Conservation (phyloP, 192 early-diverging fungal genomes). For the Coemansia sp. region DNA sequence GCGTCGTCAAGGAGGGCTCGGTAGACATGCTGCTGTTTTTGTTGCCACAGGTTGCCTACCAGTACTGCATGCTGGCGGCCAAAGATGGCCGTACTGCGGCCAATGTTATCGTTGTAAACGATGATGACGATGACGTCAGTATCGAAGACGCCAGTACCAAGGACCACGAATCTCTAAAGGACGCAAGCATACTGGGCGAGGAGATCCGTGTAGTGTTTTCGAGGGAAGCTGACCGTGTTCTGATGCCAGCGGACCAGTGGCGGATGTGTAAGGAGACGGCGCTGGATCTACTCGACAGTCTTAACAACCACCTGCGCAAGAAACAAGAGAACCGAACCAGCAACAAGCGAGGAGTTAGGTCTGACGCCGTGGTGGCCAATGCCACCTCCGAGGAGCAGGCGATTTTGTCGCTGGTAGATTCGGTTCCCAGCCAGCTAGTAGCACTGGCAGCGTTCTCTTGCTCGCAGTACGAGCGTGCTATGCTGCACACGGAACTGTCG, state of each 20-base stretch:
- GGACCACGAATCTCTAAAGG: neutral
- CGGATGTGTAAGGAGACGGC: slow-evolving; percentile 41
- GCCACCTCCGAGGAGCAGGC: slow-evolving; percentile 32
- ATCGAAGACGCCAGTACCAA: neutral
- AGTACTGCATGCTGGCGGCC: slow-evolving; percentile 27
- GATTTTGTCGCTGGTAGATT: slow-evolving; percentile 16
- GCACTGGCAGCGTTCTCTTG: slow-evolving; percentile 41
- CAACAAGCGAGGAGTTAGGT: slow-evolving; percentile 30
- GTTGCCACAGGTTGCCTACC: slow-evolving; percentile 38
- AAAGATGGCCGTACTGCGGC: neutral
- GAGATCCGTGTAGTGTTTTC: slow-evolving; percentile 44
- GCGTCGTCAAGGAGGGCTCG: slow-evolving; percentile 43
- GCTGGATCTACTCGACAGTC: slow-evolving; percentile 41
- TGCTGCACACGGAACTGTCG: slow-evolving; percentile 38
- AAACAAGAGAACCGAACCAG: slow-evolving; percentile 25
- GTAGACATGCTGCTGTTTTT: slow-evolving; percentile 40
- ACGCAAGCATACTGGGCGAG: slow-evolving; percentile 5
- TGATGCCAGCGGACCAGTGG: slow-evolving; percentile 38
- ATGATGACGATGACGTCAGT: slow-evolving; percentile 25
- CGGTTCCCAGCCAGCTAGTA: slow-evolving; percentile 20
- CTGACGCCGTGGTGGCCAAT: slow-evolving; percentile 20
- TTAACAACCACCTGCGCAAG: slow-evolving; percentile 30
- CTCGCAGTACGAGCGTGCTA: slow-evolving; percentile 46
- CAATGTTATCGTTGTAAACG: slow-evolving; percentile 28
- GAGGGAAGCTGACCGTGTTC: neutral